A percentile compares a stretch with the other conserved stretches of the same genome.
These are phyloP conservation scores for Steccherinum ochraceum DNA, from an alignment of 768 basidiomycete genomes.

Conservation along the genomic window DNA sequence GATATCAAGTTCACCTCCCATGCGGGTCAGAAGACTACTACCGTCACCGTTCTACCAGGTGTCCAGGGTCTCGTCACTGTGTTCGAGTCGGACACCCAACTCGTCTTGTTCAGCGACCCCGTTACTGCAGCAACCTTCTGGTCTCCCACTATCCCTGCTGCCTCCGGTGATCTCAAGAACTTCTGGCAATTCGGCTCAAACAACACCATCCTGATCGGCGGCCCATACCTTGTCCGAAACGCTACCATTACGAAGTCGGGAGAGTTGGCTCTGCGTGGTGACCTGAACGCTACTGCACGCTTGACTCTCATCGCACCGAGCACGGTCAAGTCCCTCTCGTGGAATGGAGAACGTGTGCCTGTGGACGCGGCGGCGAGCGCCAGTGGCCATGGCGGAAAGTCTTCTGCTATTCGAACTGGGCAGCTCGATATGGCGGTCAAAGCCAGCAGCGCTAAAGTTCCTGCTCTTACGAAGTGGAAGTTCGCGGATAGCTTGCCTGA, in stretches of 20 bases:
- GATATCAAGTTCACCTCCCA: slow-evolving; percentile 19
- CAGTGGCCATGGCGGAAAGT: slow-evolving; percentile 23
- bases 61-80: slow-evolving; percentile 52
- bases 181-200: slow-evolving; percentile 77
- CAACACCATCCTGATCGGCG: slow-evolving; percentile 47
- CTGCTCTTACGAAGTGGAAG: slow-evolving; percentile 61
- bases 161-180: slow-evolving; percentile 37
- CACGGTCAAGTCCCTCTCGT: slow-evolving; percentile 46
- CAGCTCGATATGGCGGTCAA: slow-evolving; percentile 31
- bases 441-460: slow-evolving; percentile 30
- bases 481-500: slow-evolving; percentile 76
- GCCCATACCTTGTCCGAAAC: slow-evolving; percentile 41
- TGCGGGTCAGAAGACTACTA: slow-evolving; percentile 22
- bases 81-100: slow-evolving; percentile 60
- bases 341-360: slow-evolving; percentile 56
- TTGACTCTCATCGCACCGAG: slow-evolving; percentile 62
- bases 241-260: slow-evolving; percentile 24
- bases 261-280: slow-evolving; percentile 56
- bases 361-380: slow-evolving; percentile 28
- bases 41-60: slow-evolving; percentile 52
- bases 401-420: slow-evolving; percentile 39
- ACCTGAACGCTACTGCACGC: slow-evolving; percentile 51
- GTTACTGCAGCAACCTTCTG: slow-evolving; percentile 67
- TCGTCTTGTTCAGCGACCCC: slow-evolving; percentile 65
- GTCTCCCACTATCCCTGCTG: slow-evolving; percentile 55